phyloP scores from a whole-genome alignment of 83 land plant genomes.

The Picea abies region DNA sequence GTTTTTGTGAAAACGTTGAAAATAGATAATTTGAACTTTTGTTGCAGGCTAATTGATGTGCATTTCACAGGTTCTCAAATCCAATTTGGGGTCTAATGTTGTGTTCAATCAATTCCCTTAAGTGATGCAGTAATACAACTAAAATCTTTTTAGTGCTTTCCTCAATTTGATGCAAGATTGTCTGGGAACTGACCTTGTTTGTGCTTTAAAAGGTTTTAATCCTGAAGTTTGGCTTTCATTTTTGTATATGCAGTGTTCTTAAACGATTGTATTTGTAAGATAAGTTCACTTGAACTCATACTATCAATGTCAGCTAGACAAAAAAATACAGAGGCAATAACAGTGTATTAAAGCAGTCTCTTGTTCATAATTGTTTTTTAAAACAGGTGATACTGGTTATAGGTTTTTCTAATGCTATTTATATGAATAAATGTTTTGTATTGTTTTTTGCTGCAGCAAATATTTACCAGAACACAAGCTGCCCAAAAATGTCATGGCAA shows the following conservation, averaged over 20 bases:
- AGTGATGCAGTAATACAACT: no score
- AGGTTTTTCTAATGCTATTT: background rate
- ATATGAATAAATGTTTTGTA: background rate
- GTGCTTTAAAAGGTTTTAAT: no score
- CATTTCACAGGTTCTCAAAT: no score
- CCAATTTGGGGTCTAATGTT: no score
- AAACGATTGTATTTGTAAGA: background rate
- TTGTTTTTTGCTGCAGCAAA: slow-evolving; percentile 42
- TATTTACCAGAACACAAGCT: slow-evolving; percentile 81
- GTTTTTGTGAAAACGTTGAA: no score
- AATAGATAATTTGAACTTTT: no score
- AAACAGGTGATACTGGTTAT: background rate
- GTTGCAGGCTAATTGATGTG: no score
- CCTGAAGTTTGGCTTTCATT: background rate
- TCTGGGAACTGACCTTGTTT: no score
- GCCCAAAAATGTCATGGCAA: slow-evolving; percentile 80
- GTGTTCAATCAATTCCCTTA: no score
- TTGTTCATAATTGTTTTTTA: background rate
- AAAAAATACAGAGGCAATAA: background rate
- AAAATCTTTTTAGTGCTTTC: no score
- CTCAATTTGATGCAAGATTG: no score
- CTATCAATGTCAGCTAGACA: background rate
- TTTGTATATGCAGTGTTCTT: background rate
- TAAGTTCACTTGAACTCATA: background rate
- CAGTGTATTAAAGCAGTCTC: background rate